Conservation (phyloP, 139 green algal genomes). For the Micractinium conductrix region DNA sequence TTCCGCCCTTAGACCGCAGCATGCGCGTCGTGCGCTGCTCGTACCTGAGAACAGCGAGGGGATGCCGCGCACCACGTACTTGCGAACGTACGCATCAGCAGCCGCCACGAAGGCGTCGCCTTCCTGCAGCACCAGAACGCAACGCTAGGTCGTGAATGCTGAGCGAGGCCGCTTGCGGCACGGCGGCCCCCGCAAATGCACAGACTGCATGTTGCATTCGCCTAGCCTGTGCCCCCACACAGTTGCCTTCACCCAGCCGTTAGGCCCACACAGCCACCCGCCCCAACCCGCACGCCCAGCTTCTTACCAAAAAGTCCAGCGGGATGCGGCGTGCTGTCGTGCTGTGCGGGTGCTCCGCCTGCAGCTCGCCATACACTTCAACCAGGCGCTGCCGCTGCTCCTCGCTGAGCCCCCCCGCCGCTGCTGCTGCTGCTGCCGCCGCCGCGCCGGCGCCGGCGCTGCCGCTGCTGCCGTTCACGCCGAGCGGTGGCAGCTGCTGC, state of each 20-base stretch:
- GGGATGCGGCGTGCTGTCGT: constrained; percentile 76
- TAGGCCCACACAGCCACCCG: no score
- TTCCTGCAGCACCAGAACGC: constrained; percentile 20
- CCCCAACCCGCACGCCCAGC: not conserved
- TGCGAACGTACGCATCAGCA: constrained; percentile 73
- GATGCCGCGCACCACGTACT: constrained; percentile 84
- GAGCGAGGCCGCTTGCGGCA: no score
- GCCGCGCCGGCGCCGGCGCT: not conserved
- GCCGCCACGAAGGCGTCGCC: constrained; percentile 75
- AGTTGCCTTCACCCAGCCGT: no score
- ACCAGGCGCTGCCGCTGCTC: constrained; percentile 60
- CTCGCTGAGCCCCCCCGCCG: constrained; percentile 24
- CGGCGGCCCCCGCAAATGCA: no score
- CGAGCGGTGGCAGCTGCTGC: constrained; percentile 51
- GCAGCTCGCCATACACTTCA: constrained; percentile 82
- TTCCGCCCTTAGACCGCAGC: no score
- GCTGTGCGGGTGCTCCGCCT: constrained; percentile 66
- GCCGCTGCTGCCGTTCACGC: not conserved
- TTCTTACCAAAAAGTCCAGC: constrained; percentile 84
- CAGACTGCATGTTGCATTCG: no score
- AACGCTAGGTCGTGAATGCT: no score
- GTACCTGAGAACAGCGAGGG: constrained; percentile 92
- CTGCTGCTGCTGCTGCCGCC: not conserved
- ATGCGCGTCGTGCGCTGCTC: no score
- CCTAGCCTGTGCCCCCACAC: no score